Conservation (phyloP, 2,329 filamentous ascomycete species). For the Podosphaera xanthii region DNA sequence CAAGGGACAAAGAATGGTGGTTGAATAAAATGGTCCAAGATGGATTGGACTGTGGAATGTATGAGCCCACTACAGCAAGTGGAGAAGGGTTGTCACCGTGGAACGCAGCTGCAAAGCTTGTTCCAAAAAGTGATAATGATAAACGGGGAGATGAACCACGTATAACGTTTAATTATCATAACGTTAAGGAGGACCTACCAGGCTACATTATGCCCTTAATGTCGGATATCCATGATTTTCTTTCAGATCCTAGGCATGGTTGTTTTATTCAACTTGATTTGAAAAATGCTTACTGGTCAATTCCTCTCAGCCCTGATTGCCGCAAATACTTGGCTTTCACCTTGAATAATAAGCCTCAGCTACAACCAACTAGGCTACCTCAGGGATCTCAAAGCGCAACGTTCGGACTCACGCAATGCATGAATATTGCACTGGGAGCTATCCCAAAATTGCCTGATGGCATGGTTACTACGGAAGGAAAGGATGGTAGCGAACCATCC, state of each 20-base stretch:
- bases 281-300: not conserved
- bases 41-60: not conserved
- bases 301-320: not conserved
- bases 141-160: not conserved
- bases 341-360: not conserved
- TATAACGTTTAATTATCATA: not conserved
- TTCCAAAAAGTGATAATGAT: not conserved
- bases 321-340: not conserved
- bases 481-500: not conserved
- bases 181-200: not conserved
- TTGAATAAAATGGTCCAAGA: not conserved
- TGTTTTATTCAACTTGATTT: slow-evolving; percentile 1
- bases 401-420: not conserved
- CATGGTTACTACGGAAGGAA: not conserved
- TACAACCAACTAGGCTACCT: not conserved
- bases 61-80: not conserved
- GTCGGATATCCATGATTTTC: not conserved
- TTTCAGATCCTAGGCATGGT: not conserved
- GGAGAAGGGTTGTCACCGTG: not conserved
- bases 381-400: not conserved
- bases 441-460: not conserved
- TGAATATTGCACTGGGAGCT: not conserved
- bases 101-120: not conserved
- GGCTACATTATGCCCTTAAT: not conserved
- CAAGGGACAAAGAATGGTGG: not conserved